phyloP scores from a whole-genome alignment of 208 protist species.

The Angomonas deanei region DNA sequence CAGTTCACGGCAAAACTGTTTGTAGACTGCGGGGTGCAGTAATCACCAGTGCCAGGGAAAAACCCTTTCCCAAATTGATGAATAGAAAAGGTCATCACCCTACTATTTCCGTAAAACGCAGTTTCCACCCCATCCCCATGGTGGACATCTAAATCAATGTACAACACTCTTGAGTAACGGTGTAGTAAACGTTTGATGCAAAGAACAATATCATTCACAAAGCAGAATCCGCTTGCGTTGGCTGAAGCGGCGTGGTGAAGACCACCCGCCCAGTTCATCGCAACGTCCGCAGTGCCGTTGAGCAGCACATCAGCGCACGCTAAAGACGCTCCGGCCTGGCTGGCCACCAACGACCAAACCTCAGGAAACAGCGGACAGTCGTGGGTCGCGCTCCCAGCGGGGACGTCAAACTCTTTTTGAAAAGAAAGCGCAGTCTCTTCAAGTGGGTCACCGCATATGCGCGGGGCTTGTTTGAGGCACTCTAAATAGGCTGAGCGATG shows the following conservation, averaged over 20 bases:
- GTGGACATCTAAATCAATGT: slow-evolving; percentile 99
- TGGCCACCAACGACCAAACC: slow-evolving; percentile 68
- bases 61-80: slow-evolving; percentile 98
- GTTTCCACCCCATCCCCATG: slow-evolving; percentile 99
- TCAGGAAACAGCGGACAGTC: slow-evolving; percentile 82
- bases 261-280: slow-evolving; percentile 99
- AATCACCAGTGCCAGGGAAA: slow-evolving; percentile 97
- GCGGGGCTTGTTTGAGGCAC: slow-evolving; percentile 47
- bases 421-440: slow-evolving; percentile 45
- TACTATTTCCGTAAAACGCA: slow-evolving; percentile 98
- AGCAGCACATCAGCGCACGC: slow-evolving; percentile 95
- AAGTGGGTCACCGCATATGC: slow-evolving; percentile 67
- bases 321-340: slow-evolving; percentile 89
- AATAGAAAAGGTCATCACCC: slow-evolving; percentile 99
- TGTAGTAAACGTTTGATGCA: slow-evolving; percentile 99
- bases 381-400: slow-evolving; percentile 39
- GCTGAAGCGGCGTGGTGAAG: slow-evolving; percentile 95
- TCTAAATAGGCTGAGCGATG: slow-evolving; percentile 71
- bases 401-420: slow-evolving; percentile 79
- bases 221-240: slow-evolving; percentile 99
- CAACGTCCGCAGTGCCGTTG: slow-evolving; percentile 86
- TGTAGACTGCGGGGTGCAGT: slow-evolving; percentile 18
- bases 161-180: slow-evolving; percentile 95
- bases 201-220: slow-evolving; percentile 99
- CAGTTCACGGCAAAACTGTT: slow-evolving; percentile 91